A percentile compares a stretch with the other conserved stretches of the same genome.
Conservation (phyloP, 495 filamentous ascomycete genomes). For the Pseudotulostoma volvatum region DNA sequence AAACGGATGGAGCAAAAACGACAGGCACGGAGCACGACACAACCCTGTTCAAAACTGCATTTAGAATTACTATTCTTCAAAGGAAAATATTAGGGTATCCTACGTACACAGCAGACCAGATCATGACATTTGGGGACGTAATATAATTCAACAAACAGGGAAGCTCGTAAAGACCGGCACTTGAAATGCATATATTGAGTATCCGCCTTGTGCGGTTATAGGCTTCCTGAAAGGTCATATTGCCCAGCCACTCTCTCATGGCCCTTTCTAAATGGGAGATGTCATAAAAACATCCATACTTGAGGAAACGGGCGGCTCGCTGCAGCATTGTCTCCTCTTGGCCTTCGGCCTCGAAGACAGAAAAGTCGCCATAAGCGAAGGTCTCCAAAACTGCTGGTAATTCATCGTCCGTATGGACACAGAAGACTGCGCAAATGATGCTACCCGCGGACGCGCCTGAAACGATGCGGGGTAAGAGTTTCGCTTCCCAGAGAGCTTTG, state of each 20-base stretch:
- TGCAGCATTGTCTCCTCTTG: constrained; percentile 50
- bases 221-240: constrained; percentile 88
- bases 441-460: constrained; percentile 90
- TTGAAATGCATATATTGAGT: constrained; percentile 84
- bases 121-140: constrained; percentile 82
- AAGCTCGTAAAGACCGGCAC: constrained; percentile 71
- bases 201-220: constrained; percentile 85
- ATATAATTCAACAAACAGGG: constrained; percentile 82
- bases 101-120: constrained; percentile 84
- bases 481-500: constrained; percentile 61
- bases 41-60: constrained; percentile 25
- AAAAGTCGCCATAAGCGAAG: constrained; percentile 68
- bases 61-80: not conserved
- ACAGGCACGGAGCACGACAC: constrained; percentile 88
- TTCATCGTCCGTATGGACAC: constrained; percentile 72
- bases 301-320: constrained; percentile 60
- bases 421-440: constrained; percentile 77
- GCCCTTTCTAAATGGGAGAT: constrained; percentile 63
- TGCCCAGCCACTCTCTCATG: constrained; percentile 63
- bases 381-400: constrained; percentile 52
- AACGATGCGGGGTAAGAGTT: constrained; percentile 74
- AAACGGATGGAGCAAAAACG: constrained; percentile 57
- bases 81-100: not conserved
- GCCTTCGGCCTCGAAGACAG: constrained; percentile 63
- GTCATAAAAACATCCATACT: constrained; percentile 68